Evolutionary conservation across 2,329 filamentous ascomycete genomes (phyloP).

Genomic region (Colletotrichum sp.): DNA sequence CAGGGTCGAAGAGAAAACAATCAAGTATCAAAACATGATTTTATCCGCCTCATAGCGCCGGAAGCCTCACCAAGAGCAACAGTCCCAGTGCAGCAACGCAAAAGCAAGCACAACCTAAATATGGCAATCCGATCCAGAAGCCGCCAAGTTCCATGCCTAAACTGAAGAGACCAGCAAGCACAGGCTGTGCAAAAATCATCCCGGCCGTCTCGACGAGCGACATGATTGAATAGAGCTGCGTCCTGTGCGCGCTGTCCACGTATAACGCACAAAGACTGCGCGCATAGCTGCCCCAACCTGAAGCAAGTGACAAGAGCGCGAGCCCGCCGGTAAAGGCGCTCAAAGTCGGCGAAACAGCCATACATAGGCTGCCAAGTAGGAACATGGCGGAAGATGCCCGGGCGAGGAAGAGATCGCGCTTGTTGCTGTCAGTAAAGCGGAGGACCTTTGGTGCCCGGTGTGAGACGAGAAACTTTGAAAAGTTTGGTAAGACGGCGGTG

Average conservation of each 20-base stretch:
- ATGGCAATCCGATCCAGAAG: constrained; percentile 32
- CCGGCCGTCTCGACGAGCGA: constrained; percentile 26
- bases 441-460: constrained; percentile 23
- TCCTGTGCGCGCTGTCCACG: constrained; percentile 29
- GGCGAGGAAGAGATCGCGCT: constrained; percentile 30
- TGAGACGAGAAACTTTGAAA: constrained; percentile 25
- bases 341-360: constrained; percentile 28
- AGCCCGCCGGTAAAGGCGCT: constrained; percentile 30
- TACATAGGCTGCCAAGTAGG: constrained; percentile 27
- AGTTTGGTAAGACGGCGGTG: constrained; percentile 24
- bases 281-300: constrained; percentile 29
- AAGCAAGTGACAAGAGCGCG: constrained; percentile 31
- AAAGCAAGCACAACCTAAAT: constrained; percentile 30
- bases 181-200: constrained; percentile 29
- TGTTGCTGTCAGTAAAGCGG: constrained; percentile 26
- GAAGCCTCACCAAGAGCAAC: constrained; percentile 7
- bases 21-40: constrained; percentile 26
- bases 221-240: constrained; percentile 31
- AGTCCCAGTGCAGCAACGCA: neutral
- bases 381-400: constrained; percentile 26
- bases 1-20: neutral
- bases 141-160: constrained; percentile 33
- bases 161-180: constrained; percentile 32
- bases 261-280: constrained; percentile 28
- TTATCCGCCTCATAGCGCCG: constrained; percentile 19